A percentile compares a stretch with the other conserved stretches of the same genome.
These are phyloP conservation scores for Penicillium crystallinum DNA, from an alignment of 495 filamentous ascomycete species.

Conservation along the genomic window DNA sequence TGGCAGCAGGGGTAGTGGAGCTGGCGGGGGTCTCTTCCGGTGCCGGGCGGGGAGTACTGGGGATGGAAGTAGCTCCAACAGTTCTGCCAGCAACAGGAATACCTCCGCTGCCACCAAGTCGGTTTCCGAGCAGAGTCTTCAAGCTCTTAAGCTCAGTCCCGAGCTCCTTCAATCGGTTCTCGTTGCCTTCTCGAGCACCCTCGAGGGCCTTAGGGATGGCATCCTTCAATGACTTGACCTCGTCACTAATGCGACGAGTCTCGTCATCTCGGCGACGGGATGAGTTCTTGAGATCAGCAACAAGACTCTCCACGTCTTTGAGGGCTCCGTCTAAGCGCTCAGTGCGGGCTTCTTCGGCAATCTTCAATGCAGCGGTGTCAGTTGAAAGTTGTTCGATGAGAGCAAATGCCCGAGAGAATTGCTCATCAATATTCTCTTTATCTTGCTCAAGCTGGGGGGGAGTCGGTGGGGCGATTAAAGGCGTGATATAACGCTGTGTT, in stretches of 20 bases:
- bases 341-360: conserved; percentile 76
- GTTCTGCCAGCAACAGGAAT: conserved; percentile 34
- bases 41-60: conserved; percentile 27
- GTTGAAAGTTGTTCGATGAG: conserved; percentile 86
- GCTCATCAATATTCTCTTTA: conserved; percentile 84
- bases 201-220: conserved; percentile 82
- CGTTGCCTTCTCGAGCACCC: conserved; percentile 77
- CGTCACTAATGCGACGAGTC: conserved; percentile 74
- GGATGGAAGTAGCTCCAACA: conserved; percentile 20
- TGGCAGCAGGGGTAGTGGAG: conserved; percentile 22
- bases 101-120: conserved; percentile 53
- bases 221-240: conserved; percentile 75
- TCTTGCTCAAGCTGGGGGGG: conserved; percentile 89
- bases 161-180: conserved; percentile 76
- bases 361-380: conserved; percentile 83
- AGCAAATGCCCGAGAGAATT: conserved; percentile 85
- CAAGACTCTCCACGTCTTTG: conserved; percentile 74
- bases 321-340: conserved; percentile 79
- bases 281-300: conserved; percentile 72
- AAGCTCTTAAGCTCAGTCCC: conserved; percentile 86
- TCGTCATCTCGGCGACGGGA: conserved; percentile 80
- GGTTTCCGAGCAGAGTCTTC: conserved; percentile 78
- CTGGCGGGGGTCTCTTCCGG: conserved; percentile 13
- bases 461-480: conserved; percentile 88
- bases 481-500: conserved; percentile 75